Base-by-base conservation (phyloP, 371 early-diverging fungal species). In the Actinomucor elegans region DNA sequence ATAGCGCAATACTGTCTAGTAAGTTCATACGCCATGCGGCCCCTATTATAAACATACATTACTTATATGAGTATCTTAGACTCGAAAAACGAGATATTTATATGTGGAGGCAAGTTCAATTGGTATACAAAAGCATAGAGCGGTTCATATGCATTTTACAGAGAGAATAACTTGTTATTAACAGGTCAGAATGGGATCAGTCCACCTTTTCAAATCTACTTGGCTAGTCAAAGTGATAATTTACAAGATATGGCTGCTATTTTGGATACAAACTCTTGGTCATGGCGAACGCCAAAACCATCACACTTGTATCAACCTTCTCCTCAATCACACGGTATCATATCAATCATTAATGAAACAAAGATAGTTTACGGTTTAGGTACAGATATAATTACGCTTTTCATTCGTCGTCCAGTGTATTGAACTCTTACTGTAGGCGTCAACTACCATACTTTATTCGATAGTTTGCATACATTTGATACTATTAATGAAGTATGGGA, bases 81-180 rank as follows among this genome's bases (percentile, higher is more conserved):
- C 12, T 10, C 34, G n/a, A 54, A 54, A 1, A 24, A 29, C 14
- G 31, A 36, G 17, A 36, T 57, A 21, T 50, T 57, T 35, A 44
- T 57, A 15, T 57, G 57, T 37, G 57, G 57, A 44, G 57, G 54
- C 36, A 41, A 26, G 27, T 42, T n/a, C n/a, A n/a, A n/a, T n/a
- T n/a, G n/a, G n/a, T n/a, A n/a, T n/a, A n/a, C n/a, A n/a, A n/a
- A n/a, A n/a, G n/a, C n/a, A n/a, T n/a, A n/a, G n/a, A n/a, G n/a
- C n/a, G n/a, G n/a, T n/a, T n/a, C n/a, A n/a, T n/a, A n/a, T n/a
- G n/a, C n/a, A 26, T 51, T 31, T 10, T 29, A 26, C 26, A 14
- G 29, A n/a, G 26, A 31, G 21, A 20, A 12, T 31, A 31, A 31
- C n/a, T 12, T 5, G 5, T 21, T 9, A 4, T 10, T 15, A 23